These are phyloP conservation scores for Yamadazyma kitorensis DNA, from an alignment of 805 yeast genomes.

Conservation along the genomic window DNA sequence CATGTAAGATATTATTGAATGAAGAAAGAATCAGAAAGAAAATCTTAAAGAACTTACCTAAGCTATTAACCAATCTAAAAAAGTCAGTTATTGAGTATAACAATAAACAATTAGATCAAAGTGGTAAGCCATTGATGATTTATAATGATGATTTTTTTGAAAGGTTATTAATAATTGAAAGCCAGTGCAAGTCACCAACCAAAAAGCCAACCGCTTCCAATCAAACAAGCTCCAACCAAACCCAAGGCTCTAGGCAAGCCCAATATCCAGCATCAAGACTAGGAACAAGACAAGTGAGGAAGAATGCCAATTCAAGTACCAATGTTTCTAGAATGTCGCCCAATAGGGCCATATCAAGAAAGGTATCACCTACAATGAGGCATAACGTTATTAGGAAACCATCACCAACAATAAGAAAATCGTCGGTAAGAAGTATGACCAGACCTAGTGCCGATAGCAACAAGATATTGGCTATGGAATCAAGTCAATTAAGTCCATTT, in stretches of 20 bases:
- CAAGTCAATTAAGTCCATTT: conserved; percentile 5
- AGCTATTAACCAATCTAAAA: conserved; percentile 51
- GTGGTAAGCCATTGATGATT: conserved; percentile 28
- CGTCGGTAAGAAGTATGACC: not conserved
- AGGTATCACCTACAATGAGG: not conserved
- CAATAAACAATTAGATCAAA: conserved; percentile 18
- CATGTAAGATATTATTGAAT: conserved; percentile 71
- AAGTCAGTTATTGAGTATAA: conserved; percentile 49
- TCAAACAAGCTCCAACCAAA: conserved; percentile 9
- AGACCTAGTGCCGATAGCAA: conserved; percentile 1
- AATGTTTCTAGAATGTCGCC: too few relatives aligned
- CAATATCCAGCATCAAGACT: too few relatives aligned
- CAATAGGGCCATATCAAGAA: too few relatives aligned
- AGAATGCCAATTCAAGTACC: too few relatives aligned
- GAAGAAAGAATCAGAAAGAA: conserved; percentile 78
- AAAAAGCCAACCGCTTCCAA: conserved; percentile 4
- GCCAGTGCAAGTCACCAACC: conserved; percentile 12
- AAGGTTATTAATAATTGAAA: conserved; percentile 31
- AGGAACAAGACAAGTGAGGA: too few relatives aligned
- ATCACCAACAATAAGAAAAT: not conserved
- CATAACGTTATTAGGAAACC: conserved; percentile 6
- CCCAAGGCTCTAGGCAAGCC: not conserved
- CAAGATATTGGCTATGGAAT: conserved; percentile 1
- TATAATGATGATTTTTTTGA: conserved; percentile 50
- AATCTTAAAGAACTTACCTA: conserved; percentile 67